A percentile compares a stretch with the other conserved stretches of the same genome.
phyloP scores from a whole-genome alignment of 2,329 filamentous ascomycete genomes.

The Botrytis cinerea region DNA sequence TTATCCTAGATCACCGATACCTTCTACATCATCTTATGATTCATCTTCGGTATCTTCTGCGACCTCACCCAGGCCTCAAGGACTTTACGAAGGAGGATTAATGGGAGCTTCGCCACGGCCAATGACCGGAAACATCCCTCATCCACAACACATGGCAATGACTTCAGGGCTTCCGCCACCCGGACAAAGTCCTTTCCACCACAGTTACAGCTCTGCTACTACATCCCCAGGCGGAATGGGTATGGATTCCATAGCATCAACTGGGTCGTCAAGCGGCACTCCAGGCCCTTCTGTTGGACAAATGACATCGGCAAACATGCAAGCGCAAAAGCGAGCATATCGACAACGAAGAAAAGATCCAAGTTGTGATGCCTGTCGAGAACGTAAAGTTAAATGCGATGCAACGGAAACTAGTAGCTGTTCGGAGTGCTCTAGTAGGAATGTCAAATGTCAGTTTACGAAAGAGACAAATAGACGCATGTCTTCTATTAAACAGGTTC shows the following conservation, averaged over 20 bases:
- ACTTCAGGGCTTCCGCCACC: constrained; percentile 49
- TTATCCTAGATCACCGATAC: constrained; percentile 63
- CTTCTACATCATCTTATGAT: constrained; percentile 62
- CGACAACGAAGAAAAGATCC: constrained; percentile 94
- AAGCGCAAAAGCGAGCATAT: constrained; percentile 89
- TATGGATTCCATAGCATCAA: constrained; percentile 62
- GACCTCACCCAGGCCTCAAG: constrained; percentile 57
- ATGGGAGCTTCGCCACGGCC: constrained; percentile 55
- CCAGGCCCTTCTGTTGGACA: constrained; percentile 48
- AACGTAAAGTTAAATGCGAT: constrained; percentile 85
- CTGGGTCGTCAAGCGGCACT: constrained; percentile 58
- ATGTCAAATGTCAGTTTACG: constrained; percentile 97
- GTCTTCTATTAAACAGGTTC: constrained; percentile 99
- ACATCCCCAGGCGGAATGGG: constrained; percentile 46
- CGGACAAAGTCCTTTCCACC: constrained; percentile 37
- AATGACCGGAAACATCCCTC: constrained; percentile 50
- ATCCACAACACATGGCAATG: constrained; percentile 54
- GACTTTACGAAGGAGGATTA: constrained; percentile 54
- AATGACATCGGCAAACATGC: constrained; percentile 51
- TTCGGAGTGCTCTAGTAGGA: constrained; percentile 94
- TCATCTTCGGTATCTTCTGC: constrained; percentile 64
- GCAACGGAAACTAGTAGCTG: constrained; percentile 95
- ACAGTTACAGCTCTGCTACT: constrained; percentile 37
- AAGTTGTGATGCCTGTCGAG: constrained; percentile 93
- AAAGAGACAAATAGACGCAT: constrained; percentile 98